Conservation (phyloP, 2,329 filamentous ascomycete species). For the Cytospora leucostoma region DNA sequence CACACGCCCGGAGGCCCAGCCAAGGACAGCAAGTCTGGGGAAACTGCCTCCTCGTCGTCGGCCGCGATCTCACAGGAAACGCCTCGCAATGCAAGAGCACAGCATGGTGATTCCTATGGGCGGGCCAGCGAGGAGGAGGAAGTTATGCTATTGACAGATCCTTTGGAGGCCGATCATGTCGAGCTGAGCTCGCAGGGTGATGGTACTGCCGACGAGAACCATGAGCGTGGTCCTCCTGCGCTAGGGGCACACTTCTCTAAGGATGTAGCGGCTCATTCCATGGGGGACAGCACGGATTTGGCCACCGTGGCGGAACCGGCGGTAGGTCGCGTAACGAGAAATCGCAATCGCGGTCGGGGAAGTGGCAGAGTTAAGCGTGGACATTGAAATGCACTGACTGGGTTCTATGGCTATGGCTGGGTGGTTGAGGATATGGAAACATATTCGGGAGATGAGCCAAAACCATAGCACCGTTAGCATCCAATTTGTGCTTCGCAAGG, state of each 20-base stretch:
- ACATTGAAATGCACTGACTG: not conserved
- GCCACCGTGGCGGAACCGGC: not conserved
- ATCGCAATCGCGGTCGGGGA: not conserved
- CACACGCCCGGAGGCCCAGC: not conserved
- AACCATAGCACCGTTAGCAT: too few species aligned
- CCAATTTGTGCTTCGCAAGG: too few species aligned
- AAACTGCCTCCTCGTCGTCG: not conserved
- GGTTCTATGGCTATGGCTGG: not conserved
- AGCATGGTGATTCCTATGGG: not conserved
- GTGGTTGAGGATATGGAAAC: not conserved
- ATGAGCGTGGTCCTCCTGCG: not conserved
- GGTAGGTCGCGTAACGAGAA: not conserved
- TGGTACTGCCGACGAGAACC: not conserved
- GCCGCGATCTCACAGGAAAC: not conserved
- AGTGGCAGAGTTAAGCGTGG: not conserved
- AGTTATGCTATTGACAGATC: not conserved
- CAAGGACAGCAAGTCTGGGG: not conserved
- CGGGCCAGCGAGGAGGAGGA: not conserved
- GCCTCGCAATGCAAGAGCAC: not conserved
- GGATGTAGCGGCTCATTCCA: not conserved
- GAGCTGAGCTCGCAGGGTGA: not conserved
- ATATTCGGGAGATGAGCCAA: not conserved
- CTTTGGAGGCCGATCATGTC: not conserved
- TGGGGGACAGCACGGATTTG: not conserved
- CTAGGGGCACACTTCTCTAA: not conserved